Evolutionary conservation across 352 stramenopile genomes (phyloP).

Genomic region (Stephanocyclus meneghinianus): DNA sequence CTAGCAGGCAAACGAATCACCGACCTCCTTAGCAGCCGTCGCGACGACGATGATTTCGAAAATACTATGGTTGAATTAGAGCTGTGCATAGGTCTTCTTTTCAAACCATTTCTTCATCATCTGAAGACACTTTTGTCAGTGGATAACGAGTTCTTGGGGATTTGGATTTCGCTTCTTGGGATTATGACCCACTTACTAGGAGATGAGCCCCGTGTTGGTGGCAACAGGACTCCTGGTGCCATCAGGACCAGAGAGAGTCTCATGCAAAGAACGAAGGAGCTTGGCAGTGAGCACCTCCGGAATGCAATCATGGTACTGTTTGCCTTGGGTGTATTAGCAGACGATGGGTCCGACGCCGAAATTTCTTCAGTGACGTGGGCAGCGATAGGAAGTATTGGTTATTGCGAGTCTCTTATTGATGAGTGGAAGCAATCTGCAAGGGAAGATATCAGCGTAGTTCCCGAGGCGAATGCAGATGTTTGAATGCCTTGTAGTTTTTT

Average conservation of each 20-base stretch:
- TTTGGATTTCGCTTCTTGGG: constrained; percentile 74
- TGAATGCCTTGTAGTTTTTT: not conserved
- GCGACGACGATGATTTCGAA: constrained; percentile 42
- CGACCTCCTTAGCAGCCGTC: constrained; percentile 49
- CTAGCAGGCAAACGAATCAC: constrained; percentile 70
- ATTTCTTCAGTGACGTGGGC: constrained; percentile 68
- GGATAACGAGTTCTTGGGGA: constrained; percentile 46
- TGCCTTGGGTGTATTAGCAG: constrained; percentile 54
- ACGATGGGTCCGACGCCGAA: constrained; percentile 30
- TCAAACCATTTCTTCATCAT: constrained; percentile 80
- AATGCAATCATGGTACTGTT: constrained; percentile 75
- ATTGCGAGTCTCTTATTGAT: constrained; percentile 53
- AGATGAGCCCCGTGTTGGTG: constrained; percentile 4
- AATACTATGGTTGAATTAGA: constrained; percentile 78
- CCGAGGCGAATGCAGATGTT: not conserved
- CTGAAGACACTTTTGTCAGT: constrained; percentile 59
- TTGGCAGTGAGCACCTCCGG: constrained; percentile 70
- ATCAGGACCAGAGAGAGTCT: constrained; percentile 25
- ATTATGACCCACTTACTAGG: constrained; percentile 68
- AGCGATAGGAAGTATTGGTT: constrained; percentile 58
- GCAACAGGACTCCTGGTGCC: not conserved
- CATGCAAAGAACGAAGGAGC: constrained; percentile 51
- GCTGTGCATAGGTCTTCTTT: constrained; percentile 78
- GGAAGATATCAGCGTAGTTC: not conserved
- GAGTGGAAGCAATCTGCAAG: constrained; percentile 63